These are phyloP conservation scores for Psophocarpus tetragonolobus DNA, from an alignment of 306 rosid genomes.

Conservation along the genomic window DNA sequence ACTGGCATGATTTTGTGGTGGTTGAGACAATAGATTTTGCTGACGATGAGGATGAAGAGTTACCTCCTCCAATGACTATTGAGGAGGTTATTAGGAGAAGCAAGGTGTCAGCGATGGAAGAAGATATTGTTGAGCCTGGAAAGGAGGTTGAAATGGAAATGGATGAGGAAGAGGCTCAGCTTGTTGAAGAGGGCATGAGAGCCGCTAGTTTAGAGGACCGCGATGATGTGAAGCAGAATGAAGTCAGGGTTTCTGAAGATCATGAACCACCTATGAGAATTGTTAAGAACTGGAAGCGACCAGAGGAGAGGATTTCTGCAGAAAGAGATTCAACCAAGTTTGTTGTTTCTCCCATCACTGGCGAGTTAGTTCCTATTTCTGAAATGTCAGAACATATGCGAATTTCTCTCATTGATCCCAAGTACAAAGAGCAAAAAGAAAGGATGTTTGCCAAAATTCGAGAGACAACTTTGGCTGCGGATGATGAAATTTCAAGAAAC, in stretches of 20 bases:
- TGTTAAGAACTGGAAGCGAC: constrained; percentile 99
- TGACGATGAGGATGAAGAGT: constrained; percentile 94
- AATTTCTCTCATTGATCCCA: constrained; percentile 96
- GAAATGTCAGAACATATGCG: constrained; percentile 99
- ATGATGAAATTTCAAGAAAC: constrained; percentile 84
- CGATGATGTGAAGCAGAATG: constrained; percentile 62
- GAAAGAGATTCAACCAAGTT: constrained; percentile 85
- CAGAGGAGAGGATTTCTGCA: constrained; percentile 81
- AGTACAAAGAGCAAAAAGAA: constrained; percentile 94
- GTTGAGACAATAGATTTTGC: constrained; percentile 92
- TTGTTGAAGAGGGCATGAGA: constrained; percentile 93
- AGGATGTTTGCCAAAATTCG: constrained; percentile 98
- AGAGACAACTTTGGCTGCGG: constrained; percentile 96
- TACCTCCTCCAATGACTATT: constrained; percentile 92
- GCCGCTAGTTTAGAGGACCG: constrained; percentile 70
- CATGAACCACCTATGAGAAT: constrained; percentile 93
- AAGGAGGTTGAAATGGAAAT: constrained; percentile 98
- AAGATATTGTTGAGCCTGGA: constrained; percentile 73
- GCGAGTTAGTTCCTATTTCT: constrained; percentile 79
- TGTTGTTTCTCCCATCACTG: constrained; percentile 90
- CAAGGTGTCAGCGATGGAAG: constrained; percentile 70
- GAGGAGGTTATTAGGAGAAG: constrained; percentile 97
- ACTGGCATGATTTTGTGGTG: constrained; percentile 99
- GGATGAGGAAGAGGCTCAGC: constrained; percentile 96
- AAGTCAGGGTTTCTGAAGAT: constrained; percentile 60